Evolutionary conservation across 805 yeast species (phyloP).

Genomic region (Schizosaccharomyces osmophilus): DNA sequence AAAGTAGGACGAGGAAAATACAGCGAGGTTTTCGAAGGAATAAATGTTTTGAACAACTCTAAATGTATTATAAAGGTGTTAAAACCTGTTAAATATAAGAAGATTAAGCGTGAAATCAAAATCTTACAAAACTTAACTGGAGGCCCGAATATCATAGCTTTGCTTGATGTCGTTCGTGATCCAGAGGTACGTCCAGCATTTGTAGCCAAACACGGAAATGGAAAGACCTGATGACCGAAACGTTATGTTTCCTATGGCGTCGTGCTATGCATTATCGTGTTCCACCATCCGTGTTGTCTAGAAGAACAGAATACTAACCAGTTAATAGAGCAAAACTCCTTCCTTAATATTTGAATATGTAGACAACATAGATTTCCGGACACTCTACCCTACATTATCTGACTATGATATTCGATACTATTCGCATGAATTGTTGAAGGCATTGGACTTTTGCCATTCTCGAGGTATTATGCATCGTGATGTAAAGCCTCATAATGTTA

Average conservation of each 20-base stretch:
- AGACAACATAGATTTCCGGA: conserved; percentile 59
- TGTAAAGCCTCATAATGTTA: conserved; percentile 84
- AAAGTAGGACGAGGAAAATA: conserved; percentile 86
- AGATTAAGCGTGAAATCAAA: conserved; percentile 71
- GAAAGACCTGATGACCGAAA: too few species aligned
- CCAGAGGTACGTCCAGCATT: conserved; percentile 19
- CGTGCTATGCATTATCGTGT: too few species aligned
- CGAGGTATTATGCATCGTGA: conserved; percentile 93
- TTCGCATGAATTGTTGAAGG: conserved; percentile 53
- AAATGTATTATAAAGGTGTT: conserved; percentile 67
- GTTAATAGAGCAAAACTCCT: conserved; percentile 35
- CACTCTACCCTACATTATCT: conserved; percentile 54
- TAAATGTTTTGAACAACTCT: conserved; percentile 35
- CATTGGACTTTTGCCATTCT: conserved; percentile 73
- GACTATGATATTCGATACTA: conserved; percentile 59
- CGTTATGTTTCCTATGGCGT: too few species aligned
- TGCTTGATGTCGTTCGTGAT: conserved; percentile 64
- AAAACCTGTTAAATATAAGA: conserved; percentile 81
- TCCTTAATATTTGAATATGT: conserved; percentile 71
- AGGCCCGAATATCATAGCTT: conserved; percentile 57
- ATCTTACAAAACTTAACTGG: conserved; percentile 64
- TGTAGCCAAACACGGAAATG: too few species aligned
- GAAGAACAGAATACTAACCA: background rate
- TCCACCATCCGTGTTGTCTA: too few species aligned
- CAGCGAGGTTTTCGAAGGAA: conserved; percentile 82